These are phyloP conservation scores for Fusarium illudens DNA, from an alignment of 2,329 filamentous ascomycete species.

Conservation along the genomic window DNA sequence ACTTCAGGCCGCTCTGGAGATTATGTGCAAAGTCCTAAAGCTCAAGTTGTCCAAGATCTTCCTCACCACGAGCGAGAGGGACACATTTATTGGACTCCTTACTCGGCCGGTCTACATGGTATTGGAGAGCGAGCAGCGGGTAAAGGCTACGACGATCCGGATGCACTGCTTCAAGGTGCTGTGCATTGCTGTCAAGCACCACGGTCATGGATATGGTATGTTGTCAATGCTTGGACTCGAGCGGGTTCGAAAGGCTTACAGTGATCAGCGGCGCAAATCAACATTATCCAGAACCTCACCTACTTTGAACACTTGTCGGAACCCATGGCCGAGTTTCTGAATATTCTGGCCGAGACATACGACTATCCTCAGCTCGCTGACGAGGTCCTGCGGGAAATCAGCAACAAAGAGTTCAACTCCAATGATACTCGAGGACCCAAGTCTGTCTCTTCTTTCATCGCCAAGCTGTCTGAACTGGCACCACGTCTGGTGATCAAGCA, in stretches of 20 bases:
- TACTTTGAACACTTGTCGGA: conserved; percentile 99
- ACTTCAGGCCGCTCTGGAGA: conserved; percentile 86
- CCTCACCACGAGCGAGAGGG: conserved; percentile 92
- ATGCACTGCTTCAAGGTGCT: conserved; percentile 99
- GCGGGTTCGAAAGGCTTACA: conserved; percentile 39
- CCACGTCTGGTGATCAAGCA: conserved; percentile 96
- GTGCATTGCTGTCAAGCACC: conserved; percentile 96
- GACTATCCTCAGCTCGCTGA: conserved; percentile 96
- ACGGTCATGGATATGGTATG: conserved; percentile 92
- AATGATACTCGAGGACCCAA: conserved; percentile 96
- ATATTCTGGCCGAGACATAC: conserved; percentile 96
- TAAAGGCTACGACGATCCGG: conserved; percentile 86
- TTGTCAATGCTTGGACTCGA: background rate
- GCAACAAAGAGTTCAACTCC: conserved; percentile 97
- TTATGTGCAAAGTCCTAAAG: conserved; percentile 95
- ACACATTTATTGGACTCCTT: conserved; percentile 92
- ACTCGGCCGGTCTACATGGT: conserved; percentile 94
- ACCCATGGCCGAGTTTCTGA: conserved; percentile 97
- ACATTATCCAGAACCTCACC: conserved; percentile 95
- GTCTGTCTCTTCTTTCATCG: conserved; percentile 92
- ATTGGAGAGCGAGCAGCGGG: conserved; percentile 90
- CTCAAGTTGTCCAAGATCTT: conserved; percentile 93
- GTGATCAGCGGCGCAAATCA: conserved; percentile 84
- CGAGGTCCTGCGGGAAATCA: conserved; percentile 91
- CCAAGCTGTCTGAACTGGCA: conserved; percentile 90